Conservation (phyloP, 257 asterid species). For the Capsicum chinense region DNA sequence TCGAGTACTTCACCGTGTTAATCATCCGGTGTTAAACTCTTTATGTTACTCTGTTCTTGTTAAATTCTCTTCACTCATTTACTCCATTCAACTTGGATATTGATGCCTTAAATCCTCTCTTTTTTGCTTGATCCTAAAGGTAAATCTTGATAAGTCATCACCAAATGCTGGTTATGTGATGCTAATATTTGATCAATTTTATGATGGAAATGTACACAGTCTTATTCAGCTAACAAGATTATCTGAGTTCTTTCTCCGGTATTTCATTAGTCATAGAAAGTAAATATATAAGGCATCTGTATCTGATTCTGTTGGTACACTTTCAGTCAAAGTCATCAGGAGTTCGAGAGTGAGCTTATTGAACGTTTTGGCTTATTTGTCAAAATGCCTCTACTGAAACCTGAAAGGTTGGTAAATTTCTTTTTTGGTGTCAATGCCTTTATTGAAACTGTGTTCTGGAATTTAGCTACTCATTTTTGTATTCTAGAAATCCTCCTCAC, state of each 20-base stretch:
- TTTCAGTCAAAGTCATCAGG: too few species aligned
- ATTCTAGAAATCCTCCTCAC: neutral
- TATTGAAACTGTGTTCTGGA: neutral
- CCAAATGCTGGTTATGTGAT: slow-evolving; percentile 86
- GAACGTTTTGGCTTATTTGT: too few species aligned
- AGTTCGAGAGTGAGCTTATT: too few species aligned
- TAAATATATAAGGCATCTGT: neutral
- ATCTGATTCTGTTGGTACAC: too few species aligned
- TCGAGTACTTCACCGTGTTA: slow-evolving; percentile 79
- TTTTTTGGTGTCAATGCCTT: neutral
- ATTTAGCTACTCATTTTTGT: neutral
- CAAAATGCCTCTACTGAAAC: too few species aligned
- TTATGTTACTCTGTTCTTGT: slow-evolving; percentile 25
- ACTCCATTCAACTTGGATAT: neutral
- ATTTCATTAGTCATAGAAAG: neutral
- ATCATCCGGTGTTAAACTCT: slow-evolving; percentile 77
- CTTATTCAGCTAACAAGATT: slow-evolving; percentile 6
- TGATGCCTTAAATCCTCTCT: slow-evolving; percentile 27
- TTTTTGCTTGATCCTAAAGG: slow-evolving; percentile 53
- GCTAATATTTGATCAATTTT: slow-evolving; percentile 86
- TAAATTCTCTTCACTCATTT: neutral
- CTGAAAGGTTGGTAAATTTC: too few species aligned
- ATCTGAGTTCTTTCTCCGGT: neutral
- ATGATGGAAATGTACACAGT: slow-evolving; percentile 79
- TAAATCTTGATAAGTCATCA: slow-evolving; percentile 87